Conservation (phyloP, 1,139 yeast species). For the Candida pseudoviswanathii region DNA sequence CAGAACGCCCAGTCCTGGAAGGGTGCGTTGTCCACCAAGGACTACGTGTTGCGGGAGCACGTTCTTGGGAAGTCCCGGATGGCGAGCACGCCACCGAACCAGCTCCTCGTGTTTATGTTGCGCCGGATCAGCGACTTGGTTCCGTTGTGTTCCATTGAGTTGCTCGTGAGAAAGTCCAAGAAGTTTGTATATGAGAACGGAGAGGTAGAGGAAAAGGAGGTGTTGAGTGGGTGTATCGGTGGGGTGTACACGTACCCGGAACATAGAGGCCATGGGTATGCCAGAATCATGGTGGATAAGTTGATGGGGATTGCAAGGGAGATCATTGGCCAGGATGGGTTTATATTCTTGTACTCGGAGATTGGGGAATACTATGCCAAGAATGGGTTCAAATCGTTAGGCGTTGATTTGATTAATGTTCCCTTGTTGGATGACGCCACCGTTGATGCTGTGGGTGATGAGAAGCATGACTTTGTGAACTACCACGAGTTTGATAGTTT, state of each 20-base stretch:
- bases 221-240: slow-evolving; percentile 59
- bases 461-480: slow-evolving; percentile 21
- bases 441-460: not conserved
- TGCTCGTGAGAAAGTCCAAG: slow-evolving; percentile 36
- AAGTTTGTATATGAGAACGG: slow-evolving; percentile 21
- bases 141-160: slow-evolving; percentile 39
- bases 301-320: slow-evolving; percentile 30
- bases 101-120: slow-evolving; percentile 34
- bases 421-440: slow-evolving; percentile 8
- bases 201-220: slow-evolving; percentile 22
- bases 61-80: slow-evolving; percentile 43
- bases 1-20: slow-evolving; percentile 59
- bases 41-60: slow-evolving; percentile 54
- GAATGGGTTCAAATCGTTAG: slow-evolving; percentile 58
- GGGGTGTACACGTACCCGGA: slow-evolving; percentile 63
- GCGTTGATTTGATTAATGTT: slow-evolving; percentile 40
- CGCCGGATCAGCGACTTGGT: slow-evolving; percentile 22
- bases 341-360: slow-evolving; percentile 66
- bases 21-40: slow-evolving; percentile 44
- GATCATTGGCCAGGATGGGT: slow-evolving; percentile 38
- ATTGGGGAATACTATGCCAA: slow-evolving; percentile 66
- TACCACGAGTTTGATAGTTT: slow-evolving; percentile 36
- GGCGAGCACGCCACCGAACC: slow-evolving; percentile 21
- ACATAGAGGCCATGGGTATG: slow-evolving; percentile 67
- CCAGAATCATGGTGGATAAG: slow-evolving; percentile 58